Base-by-base conservation (phyloP, 805 yeast species). In the Candida palmyrensis region DNA sequence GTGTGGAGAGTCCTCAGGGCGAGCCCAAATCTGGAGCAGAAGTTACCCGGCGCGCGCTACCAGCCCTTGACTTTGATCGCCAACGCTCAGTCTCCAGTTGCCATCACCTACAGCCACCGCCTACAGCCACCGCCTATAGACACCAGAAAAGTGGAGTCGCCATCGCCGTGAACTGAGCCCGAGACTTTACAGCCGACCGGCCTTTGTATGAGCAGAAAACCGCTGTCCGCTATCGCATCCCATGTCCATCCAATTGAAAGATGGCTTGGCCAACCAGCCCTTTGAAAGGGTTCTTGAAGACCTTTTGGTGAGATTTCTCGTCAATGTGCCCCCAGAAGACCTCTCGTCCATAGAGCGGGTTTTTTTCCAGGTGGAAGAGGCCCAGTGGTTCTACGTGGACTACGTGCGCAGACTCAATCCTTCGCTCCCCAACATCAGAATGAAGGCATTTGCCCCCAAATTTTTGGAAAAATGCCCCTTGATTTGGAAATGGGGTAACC, bases 321-420 rank as follows among this genome's bases (percentile, higher is more conserved):
- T 89, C 37, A 92, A 92, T 65, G 84, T 89, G 33, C 97, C 98
- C 7, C 75, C 77, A 4, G 97, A 90, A 49, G 98, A 92, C 55
- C 62, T 90, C 33, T 77, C 92, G 21, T 73, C 89, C 11, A 72
- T 79, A 18, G 90, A 62, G 40, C 71, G 98, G 51, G 82, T 89
- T 17, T 75, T 88, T 50, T 92, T 92, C 62, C 95, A 89, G 54
- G 80, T 92, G 26, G 99, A 92, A 65, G 97, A 92, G 57, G 98
- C 98, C 2, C 96, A 88, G 46, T 92, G 98, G 98, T 92, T 84
- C 53, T 92, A 89, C 58, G 73, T 82, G 31, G 99, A 92, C 58
- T 89, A 82, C 48, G 69, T 82, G 9, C 72, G 89, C 22, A 73
- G 72, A 22, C 60, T 80, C 47, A 82, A 87, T 53, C 89, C 92